phyloP scores from a whole-genome alignment of 257 asterid species.

The Nicotiana sylvestris region DNA sequence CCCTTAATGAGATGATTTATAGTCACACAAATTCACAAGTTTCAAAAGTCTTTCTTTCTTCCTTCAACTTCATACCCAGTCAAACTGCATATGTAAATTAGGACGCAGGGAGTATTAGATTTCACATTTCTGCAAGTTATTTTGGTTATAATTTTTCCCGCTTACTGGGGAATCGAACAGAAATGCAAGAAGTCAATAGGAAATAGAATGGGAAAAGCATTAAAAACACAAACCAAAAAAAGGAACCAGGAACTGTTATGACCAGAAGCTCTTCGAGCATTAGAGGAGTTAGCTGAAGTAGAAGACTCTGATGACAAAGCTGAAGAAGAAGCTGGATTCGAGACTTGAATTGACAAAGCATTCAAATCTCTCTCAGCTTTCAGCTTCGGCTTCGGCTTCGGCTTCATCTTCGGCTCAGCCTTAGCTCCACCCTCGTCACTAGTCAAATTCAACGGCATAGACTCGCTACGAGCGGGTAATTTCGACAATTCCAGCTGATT shows the following conservation, averaged over 20 bases:
- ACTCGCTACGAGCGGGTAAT: constrained; percentile 36
- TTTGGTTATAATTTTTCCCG: neutral
- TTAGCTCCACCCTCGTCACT: constrained; percentile 20
- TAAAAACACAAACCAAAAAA: constrained; percentile 38
- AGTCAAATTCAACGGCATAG: constrained; percentile 41
- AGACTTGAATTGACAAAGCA: constrained; percentile 49
- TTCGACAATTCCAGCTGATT: constrained; percentile 30
- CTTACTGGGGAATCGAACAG: neutral
- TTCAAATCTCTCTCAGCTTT: constrained; percentile 59
- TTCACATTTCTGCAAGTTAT: neutral
- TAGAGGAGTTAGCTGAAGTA: constrained; percentile 27
- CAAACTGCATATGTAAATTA: too few relatives aligned
- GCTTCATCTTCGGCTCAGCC: constrained; percentile 32
- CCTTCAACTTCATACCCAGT: too few relatives aligned
- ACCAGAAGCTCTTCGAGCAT: constrained; percentile 24
- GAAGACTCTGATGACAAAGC: constrained; percentile 18
- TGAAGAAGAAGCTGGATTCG: constrained; percentile 33
- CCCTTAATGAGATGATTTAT: too few relatives aligned
- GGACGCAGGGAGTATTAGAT: too few relatives aligned
- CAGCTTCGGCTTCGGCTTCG: constrained; percentile 42
- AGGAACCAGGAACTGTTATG: constrained; percentile 32
- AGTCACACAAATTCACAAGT: too few relatives aligned
- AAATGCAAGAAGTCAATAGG: neutral
- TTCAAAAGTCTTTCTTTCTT: too few relatives aligned
- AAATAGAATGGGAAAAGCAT: neutral